These are phyloP conservation scores for Tulasnella sp. DNA, from an alignment of 768 basidiomycete genomes.

Conservation along the genomic window DNA sequence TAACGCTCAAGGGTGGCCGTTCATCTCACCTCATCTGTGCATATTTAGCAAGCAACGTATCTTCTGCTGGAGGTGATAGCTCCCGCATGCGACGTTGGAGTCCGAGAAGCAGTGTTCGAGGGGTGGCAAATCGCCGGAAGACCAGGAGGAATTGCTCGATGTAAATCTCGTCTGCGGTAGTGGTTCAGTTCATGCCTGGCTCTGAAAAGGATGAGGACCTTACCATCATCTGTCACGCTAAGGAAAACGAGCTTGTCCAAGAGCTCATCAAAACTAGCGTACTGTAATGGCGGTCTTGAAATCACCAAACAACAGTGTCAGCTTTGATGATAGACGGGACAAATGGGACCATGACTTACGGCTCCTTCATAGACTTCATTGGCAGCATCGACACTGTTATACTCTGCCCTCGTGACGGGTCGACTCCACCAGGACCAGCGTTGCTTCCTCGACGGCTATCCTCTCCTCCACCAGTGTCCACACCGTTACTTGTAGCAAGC, in stretches of 20 bases:
- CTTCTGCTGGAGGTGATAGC: constrained; percentile 59
- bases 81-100: constrained; percentile 84
- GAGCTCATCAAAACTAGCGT: constrained; percentile 69
- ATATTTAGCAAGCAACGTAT: constrained; percentile 80
- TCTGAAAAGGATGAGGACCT: constrained; percentile 18
- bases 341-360: background rate
- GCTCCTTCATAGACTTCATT: constrained; percentile 12
- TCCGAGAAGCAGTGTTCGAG: constrained; percentile 68
- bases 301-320: background rate
- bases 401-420: background rate
- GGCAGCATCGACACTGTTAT: background rate
- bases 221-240: constrained; percentile 78
- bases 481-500: background rate
- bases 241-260: constrained; percentile 76
- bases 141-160: constrained; percentile 75
- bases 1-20: constrained; percentile 11
- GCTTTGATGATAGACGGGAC: background rate
- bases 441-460: background rate
- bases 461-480: background rate
- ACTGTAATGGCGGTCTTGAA: constrained; percentile 51
- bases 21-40: constrained; percentile 69
- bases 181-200: background rate
- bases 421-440: background rate
- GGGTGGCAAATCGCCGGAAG: constrained; percentile 73
- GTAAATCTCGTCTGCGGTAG: constrained; percentile 58